These are phyloP conservation scores for Yamadazyma mexicana DNA, from an alignment of 1,139 yeast species.

Conservation along the genomic window DNA sequence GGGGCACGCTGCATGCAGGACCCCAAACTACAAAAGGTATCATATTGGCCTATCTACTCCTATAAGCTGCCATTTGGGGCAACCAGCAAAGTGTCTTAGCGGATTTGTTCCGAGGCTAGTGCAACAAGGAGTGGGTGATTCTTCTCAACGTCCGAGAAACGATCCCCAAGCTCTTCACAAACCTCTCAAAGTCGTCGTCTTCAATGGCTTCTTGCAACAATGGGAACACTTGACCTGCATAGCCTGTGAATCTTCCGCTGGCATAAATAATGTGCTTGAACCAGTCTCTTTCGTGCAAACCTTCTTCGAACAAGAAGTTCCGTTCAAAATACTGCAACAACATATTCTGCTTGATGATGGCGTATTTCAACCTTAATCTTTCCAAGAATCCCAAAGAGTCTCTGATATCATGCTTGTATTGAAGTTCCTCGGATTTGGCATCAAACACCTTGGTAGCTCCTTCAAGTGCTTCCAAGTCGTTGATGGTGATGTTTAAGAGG, in stretches of 20 bases:
- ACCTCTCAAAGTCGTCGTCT: slow-evolving; percentile 55
- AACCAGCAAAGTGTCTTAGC: no score
- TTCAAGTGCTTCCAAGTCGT: slow-evolving; percentile 27
- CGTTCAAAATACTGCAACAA: slow-evolving; percentile 61
- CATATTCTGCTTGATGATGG: slow-evolving; percentile 39
- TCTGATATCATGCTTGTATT: slow-evolving; percentile 33
- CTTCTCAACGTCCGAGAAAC: slow-evolving; percentile 39
- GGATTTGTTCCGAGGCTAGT: no score
- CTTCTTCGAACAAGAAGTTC: slow-evolving; percentile 59
- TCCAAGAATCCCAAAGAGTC: slow-evolving; percentile 40
- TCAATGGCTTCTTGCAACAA: slow-evolving; percentile 80
- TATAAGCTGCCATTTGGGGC: no score
- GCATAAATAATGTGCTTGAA: slow-evolving; percentile 84
- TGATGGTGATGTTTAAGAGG: slow-evolving; percentile 24
- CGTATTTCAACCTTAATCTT: slow-evolving; percentile 37
- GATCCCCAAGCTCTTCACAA: slow-evolving; percentile 59
- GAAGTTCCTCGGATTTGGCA: slow-evolving; percentile 29
- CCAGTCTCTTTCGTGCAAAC: slow-evolving; percentile 74
- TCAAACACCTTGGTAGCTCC: slow-evolving; percentile 39
- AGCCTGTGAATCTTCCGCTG: slow-evolving; percentile 83
- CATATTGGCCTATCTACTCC: no score
- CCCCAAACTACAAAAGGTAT: no score
- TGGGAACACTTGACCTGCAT: slow-evolving; percentile 80
- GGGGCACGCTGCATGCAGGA: no score
- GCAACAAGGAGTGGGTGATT: slow-evolving; percentile 6